These are phyloP conservation scores for Kluyveromyces aestuarii DNA, from an alignment of 805 yeast genomes.

Conservation along the genomic window DNA sequence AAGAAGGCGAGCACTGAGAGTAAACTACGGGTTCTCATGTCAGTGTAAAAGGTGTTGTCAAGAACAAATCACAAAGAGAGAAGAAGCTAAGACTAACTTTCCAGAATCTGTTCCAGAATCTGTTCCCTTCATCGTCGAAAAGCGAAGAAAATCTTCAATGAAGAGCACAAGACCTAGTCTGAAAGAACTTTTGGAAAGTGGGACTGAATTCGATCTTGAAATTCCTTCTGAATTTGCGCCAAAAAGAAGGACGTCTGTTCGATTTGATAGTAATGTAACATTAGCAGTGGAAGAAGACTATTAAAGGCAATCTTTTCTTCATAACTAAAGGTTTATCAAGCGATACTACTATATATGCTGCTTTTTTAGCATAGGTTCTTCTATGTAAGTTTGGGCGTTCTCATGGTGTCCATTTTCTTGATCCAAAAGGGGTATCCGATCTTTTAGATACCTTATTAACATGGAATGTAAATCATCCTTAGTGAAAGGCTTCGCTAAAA, in stretches of 20 bases:
- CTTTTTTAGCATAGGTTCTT: slow-evolving; percentile 17
- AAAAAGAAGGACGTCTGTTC: slow-evolving; percentile 53
- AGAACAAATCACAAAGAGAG: slow-evolving; percentile 29
- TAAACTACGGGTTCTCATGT: slow-evolving; percentile 76
- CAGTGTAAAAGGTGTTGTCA: slow-evolving; percentile 54
- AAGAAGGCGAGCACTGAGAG: slow-evolving; percentile 55
- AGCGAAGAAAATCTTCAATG: slow-evolving; percentile 27
- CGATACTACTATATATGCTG: slow-evolving; percentile 14
- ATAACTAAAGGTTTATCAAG: neutral
- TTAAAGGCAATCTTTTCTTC: neutral
- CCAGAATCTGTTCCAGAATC: too few species aligned
- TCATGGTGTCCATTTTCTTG: slow-evolving; percentile 6
- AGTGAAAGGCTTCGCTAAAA: slow-evolving; percentile 89
- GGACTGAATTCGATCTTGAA: slow-evolving; percentile 40
- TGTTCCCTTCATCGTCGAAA: neutral
- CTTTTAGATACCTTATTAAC: slow-evolving; percentile 61
- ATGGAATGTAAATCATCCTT: slow-evolving; percentile 75
- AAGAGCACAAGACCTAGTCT: slow-evolving; percentile 31
- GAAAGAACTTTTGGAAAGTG: slow-evolving; percentile 37
- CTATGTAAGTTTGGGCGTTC: slow-evolving; percentile 3
- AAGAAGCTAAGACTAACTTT: neutral
- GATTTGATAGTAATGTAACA: slow-evolving; percentile 54
- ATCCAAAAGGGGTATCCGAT: slow-evolving; percentile 33
- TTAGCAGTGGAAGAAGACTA: slow-evolving; percentile 34
- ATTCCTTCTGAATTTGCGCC: slow-evolving; percentile 31